These are phyloP conservation scores for Aspergillus calidoustus DNA, from an alignment of 2,329 filamentous ascomycete genomes.

Conservation along the genomic window DNA sequence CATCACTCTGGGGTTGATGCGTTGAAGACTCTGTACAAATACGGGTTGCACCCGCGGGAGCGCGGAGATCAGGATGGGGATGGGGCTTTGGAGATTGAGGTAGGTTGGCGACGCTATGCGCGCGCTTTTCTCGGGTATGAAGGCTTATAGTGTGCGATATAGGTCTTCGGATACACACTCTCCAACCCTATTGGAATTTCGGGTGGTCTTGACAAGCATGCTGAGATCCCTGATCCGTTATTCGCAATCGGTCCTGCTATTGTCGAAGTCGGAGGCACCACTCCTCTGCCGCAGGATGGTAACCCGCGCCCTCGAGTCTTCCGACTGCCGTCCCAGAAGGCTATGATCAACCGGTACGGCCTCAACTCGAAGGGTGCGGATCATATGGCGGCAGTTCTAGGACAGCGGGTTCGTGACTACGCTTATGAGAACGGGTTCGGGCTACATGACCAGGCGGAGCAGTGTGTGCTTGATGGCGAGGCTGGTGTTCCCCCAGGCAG, in stretches of 20 bases:
- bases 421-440: conserved; percentile 73
- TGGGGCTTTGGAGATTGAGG: conserved; percentile 60
- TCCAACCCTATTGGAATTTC: conserved; percentile 91
- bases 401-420: conserved; percentile 77
- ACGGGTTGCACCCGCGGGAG: conserved; percentile 82
- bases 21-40: conserved; percentile 72
- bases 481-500: conserved; percentile 81
- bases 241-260: conserved; percentile 84
- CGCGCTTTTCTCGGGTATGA: background rate
- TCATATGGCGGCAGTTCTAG: conserved; percentile 76
- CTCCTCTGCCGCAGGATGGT: conserved; percentile 82
- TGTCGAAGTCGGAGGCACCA: conserved; percentile 91
- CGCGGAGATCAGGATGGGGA: conserved; percentile 64
- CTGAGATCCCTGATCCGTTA: conserved; percentile 81
- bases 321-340: conserved; percentile 79
- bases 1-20: conserved; percentile 76
- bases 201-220: conserved; percentile 95
- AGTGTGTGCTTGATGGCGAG: conserved; percentile 74
- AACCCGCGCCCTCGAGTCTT: conserved; percentile 90
- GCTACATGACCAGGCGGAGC: conserved; percentile 65
- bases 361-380: conserved; percentile 92
- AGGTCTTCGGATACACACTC: conserved; percentile 77
- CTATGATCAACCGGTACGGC: conserved; percentile 93
- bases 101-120: conserved; percentile 22
- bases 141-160: background rate